Conservation (phyloP, 306 rosid genomes). For the Castanospermum australe region DNA sequence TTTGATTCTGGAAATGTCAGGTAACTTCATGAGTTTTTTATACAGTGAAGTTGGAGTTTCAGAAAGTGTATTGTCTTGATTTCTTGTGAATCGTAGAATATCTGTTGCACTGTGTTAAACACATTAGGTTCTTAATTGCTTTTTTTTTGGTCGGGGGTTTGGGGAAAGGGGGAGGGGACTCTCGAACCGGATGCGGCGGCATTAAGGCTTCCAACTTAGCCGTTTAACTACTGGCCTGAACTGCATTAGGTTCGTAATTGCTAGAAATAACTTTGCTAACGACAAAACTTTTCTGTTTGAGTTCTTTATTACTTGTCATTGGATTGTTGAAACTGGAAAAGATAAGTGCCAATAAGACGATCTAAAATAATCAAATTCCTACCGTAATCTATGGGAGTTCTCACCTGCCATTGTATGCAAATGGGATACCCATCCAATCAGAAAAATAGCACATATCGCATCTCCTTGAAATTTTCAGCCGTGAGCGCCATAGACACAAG, state of each 20-base stretch:
- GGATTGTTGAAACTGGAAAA: background rate
- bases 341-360: background rate
- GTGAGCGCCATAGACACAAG: conserved; percentile 92
- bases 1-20: conserved; percentile 77
- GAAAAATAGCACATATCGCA: background rate
- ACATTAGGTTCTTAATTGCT: no score
- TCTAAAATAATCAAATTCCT: background rate
- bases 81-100: background rate
- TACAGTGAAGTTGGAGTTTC: background rate
- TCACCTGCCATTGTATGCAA: background rate
- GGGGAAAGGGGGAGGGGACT: no score
- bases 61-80: background rate
- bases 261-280: background rate
- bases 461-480: conserved; percentile 48
- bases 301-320: background rate
- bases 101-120: background rate
- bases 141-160: no score
- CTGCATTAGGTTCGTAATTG: background rate
- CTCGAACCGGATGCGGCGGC: no score
- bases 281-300: background rate
- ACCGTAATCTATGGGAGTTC: background rate
- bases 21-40: conserved; percentile 31
- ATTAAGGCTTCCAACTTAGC: no score
- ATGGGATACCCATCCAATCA: background rate
- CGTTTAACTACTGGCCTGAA: no score